Conservation (phyloP, 2,329 filamentous ascomycete genomes). For the Hypoxylon rubiginosum region DNA sequence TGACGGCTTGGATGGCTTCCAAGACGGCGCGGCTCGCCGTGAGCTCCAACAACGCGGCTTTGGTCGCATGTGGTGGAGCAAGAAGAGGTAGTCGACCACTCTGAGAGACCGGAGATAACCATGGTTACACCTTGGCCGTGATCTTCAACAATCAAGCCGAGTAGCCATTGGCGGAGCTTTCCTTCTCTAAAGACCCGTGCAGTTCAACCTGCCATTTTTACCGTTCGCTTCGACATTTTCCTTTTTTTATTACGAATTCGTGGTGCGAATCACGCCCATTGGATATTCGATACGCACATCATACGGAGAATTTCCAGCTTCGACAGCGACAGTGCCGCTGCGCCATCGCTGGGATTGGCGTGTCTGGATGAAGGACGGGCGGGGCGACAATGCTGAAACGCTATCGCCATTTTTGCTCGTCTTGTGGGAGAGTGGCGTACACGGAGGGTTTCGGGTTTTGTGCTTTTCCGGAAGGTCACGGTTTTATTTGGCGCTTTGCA, state of each 20-base stretch:
- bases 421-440: constrained; percentile 38
- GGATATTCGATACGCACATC: constrained; percentile 49
- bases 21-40: constrained; percentile 72
- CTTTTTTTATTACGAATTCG: constrained; percentile 35
- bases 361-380: constrained; percentile 42
- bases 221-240: constrained; percentile 30
- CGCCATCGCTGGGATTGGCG: constrained; percentile 55
- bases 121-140: constrained; percentile 37
- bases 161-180: constrained; percentile 19
- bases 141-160: constrained; percentile 44
- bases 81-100: constrained; percentile 45
- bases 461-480: constrained; percentile 38
- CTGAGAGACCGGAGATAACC: constrained; percentile 4
- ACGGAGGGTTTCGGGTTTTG: constrained; percentile 40
- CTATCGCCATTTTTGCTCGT: constrained; percentile 52
- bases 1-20: constrained; percentile 60
- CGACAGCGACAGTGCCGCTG: constrained; percentile 56
- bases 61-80: constrained; percentile 57
- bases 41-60: constrained; percentile 72
- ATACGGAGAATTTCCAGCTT: constrained; percentile 45
- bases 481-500: constrained; percentile 50
- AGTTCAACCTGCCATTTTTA: constrained; percentile 56
- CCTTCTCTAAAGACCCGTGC: constrained; percentile 35
- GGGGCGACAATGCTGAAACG: constrained; percentile 57
- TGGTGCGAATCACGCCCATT: constrained; percentile 41